These are phyloP conservation scores for Acer campestre DNA, from an alignment of 345 rosid genomes.

Conservation along the genomic window DNA sequence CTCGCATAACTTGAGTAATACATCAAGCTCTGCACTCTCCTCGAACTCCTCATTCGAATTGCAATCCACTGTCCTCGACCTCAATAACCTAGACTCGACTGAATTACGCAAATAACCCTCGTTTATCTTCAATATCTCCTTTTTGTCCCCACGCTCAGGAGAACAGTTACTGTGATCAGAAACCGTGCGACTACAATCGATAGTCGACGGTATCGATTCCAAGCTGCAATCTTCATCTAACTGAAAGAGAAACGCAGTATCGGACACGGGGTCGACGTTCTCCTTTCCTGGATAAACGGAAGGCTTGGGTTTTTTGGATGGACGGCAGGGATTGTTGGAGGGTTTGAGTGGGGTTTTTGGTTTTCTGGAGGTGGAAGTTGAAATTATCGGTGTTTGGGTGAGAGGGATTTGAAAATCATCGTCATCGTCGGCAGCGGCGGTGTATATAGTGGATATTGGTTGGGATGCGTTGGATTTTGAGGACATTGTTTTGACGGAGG, in stretches of 20 bases:
- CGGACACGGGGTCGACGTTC: conserved; percentile 31
- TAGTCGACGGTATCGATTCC: conserved; percentile 67
- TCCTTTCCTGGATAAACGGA: conserved; percentile 45
- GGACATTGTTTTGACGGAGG: neutral
- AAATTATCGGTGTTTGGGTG: conserved; percentile 33
- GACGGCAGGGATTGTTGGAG: conserved; percentile 35
- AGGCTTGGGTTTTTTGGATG: conserved; percentile 40
- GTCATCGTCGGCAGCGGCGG: conserved; percentile 35
- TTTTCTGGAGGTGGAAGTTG: conserved; percentile 14
- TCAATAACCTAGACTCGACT: conserved; percentile 58
- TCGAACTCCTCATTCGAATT: conserved; percentile 38
- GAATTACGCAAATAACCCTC: conserved; percentile 58
- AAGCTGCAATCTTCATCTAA: conserved; percentile 47
- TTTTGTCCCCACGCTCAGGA: conserved; percentile 7
- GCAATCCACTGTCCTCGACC: conserved; percentile 22
- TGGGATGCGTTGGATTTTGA: conserved; percentile 13
- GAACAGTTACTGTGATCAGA: conserved; percentile 11
- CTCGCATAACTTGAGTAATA: conserved; percentile 57
- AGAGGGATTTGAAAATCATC: conserved; percentile 64
- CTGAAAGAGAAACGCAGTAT: neutral
- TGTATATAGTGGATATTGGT: conserved; percentile 2
- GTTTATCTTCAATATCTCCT: conserved; percentile 32
- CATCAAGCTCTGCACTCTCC: conserved; percentile 49
- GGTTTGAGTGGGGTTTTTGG: conserved; percentile 34
- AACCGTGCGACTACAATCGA: conserved; percentile 39